Base-by-base conservation (phyloP, 106 monocot species). In the Amphibolis antarctica region DNA sequence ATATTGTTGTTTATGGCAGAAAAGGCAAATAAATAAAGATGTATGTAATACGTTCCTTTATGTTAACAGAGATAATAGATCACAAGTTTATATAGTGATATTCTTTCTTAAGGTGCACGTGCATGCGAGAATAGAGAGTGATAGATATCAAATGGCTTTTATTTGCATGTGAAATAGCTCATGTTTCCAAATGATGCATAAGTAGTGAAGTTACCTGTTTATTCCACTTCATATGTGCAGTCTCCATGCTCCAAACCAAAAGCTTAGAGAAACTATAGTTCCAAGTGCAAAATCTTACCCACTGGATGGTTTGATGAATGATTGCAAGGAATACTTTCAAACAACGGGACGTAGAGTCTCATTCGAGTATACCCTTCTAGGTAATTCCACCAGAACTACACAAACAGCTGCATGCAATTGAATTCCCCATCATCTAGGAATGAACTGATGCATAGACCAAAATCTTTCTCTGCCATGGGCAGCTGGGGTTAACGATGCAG, bases 261-360 rank as follows among this genome's bases (percentile, higher is more conserved):
- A 90, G 63, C 73, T 96, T 24, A 75, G 86, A 53, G 82, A 96
- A 70, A 71, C 76, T 66, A 86, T 89, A 45, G 80, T 90, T 68
- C 89, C 96, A 3, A 96, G 89, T 66, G 96, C 96, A 15, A 96
- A 96, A 53, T 61, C 86, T 11, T 96, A 90, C 57, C 96, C 96
- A 59, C 65, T 96, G 53, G 74, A 76, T 68, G 86, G 80, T 59
- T 47, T 96, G 15, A 80, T 96, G 79, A 70, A 69, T 22, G 96
- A 96, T 66, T 96, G 96, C 76, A 80, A 82, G 74, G 75, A 85
- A 10, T 96, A 90, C 60, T 89, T 90, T 52, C 60, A 20, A 0
- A 62, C 84, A 72, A 90, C 89, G 19, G 80, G 96, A 36, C 81
- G 96, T 12, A 72, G 96, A 70, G 86, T 96, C n/a, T 62, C 90